Evolutionary conservation across 78 protist genomes (phyloP), one percentile per base, ranked within the genome.

Genomic region (Emiliania huxleyi): DNA sequence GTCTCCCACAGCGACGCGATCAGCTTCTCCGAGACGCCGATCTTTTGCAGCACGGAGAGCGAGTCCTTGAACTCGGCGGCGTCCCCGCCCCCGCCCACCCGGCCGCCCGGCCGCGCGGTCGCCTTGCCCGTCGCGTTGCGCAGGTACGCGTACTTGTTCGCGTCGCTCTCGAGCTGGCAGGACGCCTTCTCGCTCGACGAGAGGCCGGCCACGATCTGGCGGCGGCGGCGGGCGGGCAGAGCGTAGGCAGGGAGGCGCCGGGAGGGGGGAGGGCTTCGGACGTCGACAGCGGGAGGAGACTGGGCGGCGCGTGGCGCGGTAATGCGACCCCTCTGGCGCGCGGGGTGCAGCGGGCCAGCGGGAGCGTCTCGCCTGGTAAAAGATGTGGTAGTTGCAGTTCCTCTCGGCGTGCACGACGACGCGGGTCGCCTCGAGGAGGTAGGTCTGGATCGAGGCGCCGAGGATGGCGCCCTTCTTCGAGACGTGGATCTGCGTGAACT

Each of bases 371-470:
- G n/a, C n/a, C n/a, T 96, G 97, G 97, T 98, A 98, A 95, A 98
- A 98, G 83, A 98, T 94, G 92, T 98, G 99, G 95, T 93, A 98
- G 94, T 96, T 97, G 69, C 99, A 94, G 92, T 98, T 99, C 33
- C 81, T 94, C 35, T 40, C 94, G 23, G 90, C 91, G 45, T 96
- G 99, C 73, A 21, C n/a, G 35, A 97, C 96, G 75, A 98, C 97
- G n/a, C 99, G 96, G 4, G 98, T 93, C 95, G 96, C 91, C 77
- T 96, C 98, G 25, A 96, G 94, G 81, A 96, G 94, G 94, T 94
- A 97, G 44, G 69, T 93, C 69, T 33, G 23, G 6, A 87, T 95
- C 38, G 52, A n/a, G 38, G 96, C 95, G 37, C 97, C 96, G 25
- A 71, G 56, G 23, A 92, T 38, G 1, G 26, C 52, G 55, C 89